Percentiles rank a stretch among this genome's conserved stretches.
These are phyloP conservation scores for Drechslerella dactyloides DNA, from an alignment of 2,329 filamentous ascomycete genomes.

Conservation along the genomic window DNA sequence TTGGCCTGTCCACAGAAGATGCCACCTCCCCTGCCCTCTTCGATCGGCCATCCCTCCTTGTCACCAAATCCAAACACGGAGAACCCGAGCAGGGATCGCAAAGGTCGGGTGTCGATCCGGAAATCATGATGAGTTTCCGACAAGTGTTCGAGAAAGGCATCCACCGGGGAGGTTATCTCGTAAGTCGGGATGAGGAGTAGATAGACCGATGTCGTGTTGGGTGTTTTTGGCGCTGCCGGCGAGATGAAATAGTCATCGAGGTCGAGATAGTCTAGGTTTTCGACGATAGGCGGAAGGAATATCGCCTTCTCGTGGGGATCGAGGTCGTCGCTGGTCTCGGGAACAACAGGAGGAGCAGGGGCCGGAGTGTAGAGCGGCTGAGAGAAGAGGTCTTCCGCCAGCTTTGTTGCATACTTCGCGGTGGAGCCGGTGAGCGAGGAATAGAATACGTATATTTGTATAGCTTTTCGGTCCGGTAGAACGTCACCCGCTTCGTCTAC, in stretches of 20 bases:
- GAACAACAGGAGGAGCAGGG: conserved; percentile 22
- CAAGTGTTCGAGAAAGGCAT: conserved; percentile 84
- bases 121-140: conserved; percentile 96
- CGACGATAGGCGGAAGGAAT: conserved; percentile 67
- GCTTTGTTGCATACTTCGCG: conserved; percentile 63
- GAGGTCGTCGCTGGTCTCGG: not conserved
- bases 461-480: conserved; percentile 54
- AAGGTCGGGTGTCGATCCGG: conserved; percentile 85
- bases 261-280: conserved; percentile 84
- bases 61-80: conserved; percentile 95
- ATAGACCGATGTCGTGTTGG: conserved; percentile 73
- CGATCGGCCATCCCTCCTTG: conserved; percentile 86
- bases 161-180: conserved; percentile 91
- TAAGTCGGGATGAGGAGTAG: conserved; percentile 86
- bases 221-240: conserved; percentile 65
- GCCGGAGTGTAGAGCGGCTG: conserved; percentile 29
- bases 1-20: conserved; percentile 82
- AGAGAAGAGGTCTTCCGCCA: conserved; percentile 67
- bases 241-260: conserved; percentile 91
- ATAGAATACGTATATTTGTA: conserved; percentile 83
- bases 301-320: conserved; percentile 54
- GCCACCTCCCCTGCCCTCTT: conserved; percentile 70
- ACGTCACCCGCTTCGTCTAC: conserved; percentile 20
- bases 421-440: conserved; percentile 86
- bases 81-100: conserved; percentile 79